Base-by-base conservation (phyloP, 345 rosid genomes). In the Eucalyptus sp. region DNA sequence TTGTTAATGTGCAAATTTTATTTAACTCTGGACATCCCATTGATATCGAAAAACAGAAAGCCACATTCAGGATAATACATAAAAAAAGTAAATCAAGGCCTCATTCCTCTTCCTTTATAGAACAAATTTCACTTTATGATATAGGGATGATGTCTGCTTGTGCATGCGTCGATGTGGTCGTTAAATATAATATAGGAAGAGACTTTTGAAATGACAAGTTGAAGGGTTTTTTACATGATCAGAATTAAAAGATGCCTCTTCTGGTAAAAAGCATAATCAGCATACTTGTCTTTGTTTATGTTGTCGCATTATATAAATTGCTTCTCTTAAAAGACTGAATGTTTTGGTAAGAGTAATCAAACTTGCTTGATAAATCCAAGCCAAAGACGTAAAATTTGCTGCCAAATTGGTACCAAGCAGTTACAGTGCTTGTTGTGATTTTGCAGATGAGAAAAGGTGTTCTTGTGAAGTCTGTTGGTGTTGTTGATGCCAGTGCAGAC, bases 401-500 rank as follows among this genome's bases (percentile, higher is more conserved):
- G 46, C 51, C 46, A 86, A 86, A 31, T 76, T 76, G 83, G 83
- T 76, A 22, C 62, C n/a, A 2, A 86, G 24, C 46, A n/a, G 46
- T 31, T 33, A 31, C 54, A 49, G 51, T 50, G 66, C 86, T 81
- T 41, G 86, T 43, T 90, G 54, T 50, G 85, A 52, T 52, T 86
- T 64, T 90, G 84, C 90, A 98, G 99, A 92, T 89, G 91, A 94
- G 94, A 87, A 96, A 95, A 94, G 97, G 97, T 90, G 93, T 91
- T 90, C 97, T 98, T 89, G 97, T 98, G 89, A 97, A 96, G 92
- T 95, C 99, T 88, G 98, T 97, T 91, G 97, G 93, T 87, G 98
- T 96, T 64, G 91, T 97, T 91, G 99, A 98, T 92, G 95, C 97
- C 89, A 94, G 90, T 90, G 97, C 97, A 54, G 99, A 98, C 93